Base-by-base conservation (phyloP, 1,139 yeast genomes). In the Yamadazyma spencermartinsiae region DNA sequence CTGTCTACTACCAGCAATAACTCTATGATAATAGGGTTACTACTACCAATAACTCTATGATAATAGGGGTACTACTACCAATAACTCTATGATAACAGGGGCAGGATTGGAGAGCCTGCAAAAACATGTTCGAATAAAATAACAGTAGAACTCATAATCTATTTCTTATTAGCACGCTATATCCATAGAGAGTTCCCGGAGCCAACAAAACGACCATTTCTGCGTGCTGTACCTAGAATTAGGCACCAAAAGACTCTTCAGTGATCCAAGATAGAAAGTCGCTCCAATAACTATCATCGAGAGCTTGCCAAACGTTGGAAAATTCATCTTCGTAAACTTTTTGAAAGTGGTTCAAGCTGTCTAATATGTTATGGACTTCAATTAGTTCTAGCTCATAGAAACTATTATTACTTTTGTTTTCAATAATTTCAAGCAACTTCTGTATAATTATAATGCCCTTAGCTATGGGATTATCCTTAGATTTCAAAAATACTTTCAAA, bases 221-320 rank as follows among this genome's bases (percentile, higher is more conserved):
- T 20, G 23, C 23, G 10, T 20, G 23, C 23, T 20, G n/a, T n/a
- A 20, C 23, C 23, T 20, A 20, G 23, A 10, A 20, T 10, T 20
- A 20, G 10, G 5, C 26, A 24, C 4, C 4, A 6, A 24, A 24
- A 11, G 26, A 6, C n/a, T 24, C 26, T 24, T 5, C 6, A 6
- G 29, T 26, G 4, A 43, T 35, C 47, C 47, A 45, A 10, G 15
- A 12, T 1, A 45, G 13, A 17, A 45, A 43, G 2, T 43, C 48
- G 13, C 36, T 33, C 49, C 47, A 45, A 25, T 41, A 31, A n/a
- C 23, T 30, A 30, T 41, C 45, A 17, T 26, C 13, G 10, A 26
- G 4, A 4, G 16, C 4, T 4, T 26, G 4, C 15, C 16, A 4
- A 4, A 26, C 16, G 5, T 13, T 26, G 10, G 16, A 13, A 13